These are phyloP conservation scores for Leccinum insolens DNA, from an alignment of 1,284 basidiomycete species.

Conservation along the genomic window DNA sequence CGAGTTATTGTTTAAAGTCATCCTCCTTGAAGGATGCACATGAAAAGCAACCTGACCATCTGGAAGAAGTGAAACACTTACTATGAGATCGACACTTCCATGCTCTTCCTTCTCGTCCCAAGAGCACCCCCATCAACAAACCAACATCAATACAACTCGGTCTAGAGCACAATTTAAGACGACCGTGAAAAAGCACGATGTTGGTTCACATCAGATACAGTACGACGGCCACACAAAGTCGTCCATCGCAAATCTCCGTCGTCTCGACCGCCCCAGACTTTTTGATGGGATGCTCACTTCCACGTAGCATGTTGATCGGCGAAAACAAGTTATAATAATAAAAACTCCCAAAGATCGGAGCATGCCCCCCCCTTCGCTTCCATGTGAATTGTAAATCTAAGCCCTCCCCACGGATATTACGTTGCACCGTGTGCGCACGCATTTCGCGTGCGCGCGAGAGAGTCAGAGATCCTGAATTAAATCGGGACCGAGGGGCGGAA, in stretches of 20 bases:
- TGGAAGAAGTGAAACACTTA: not conserved
- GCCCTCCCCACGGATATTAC: not conserved
- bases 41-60: not conserved
- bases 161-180: not conserved
- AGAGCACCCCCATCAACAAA: not conserved
- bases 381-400: not conserved
- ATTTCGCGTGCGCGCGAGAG: not conserved
- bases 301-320: not conserved
- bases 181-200: not conserved
- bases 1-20: not conserved
- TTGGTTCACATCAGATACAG: not conserved
- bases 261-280: not conserved
- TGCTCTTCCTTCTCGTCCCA: not conserved
- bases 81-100: not conserved
- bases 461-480: not conserved
- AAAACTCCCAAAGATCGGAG: not conserved
- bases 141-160: not conserved
- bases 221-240: not conserved
- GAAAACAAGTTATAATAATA: not conserved
- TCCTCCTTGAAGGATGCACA: not conserved
- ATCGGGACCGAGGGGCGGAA: not conserved
- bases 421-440: not conserved
- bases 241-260: not conserved
- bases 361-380: not conserved
- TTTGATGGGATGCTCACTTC: not conserved